Percentiles rank a stretch among this genome's conserved stretches.
phyloP scores from a whole-genome alignment of 768 basidiomycete genomes.

The Xerocomus brunneocitrinus region DNA sequence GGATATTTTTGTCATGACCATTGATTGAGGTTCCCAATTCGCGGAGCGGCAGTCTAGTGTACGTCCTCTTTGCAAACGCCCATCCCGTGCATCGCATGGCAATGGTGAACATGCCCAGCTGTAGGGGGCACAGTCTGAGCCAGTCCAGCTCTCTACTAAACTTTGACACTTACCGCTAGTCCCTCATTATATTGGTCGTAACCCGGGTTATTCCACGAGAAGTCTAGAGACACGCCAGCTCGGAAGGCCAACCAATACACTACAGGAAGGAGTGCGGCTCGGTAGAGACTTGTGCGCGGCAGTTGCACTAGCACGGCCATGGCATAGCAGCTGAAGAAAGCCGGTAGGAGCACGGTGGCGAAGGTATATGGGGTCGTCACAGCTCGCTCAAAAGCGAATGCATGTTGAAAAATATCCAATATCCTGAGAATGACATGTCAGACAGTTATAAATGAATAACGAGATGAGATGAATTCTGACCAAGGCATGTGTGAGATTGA shows the following conservation, averaged over 20 bases:
- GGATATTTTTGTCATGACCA: neutral
- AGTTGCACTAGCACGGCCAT: constrained; percentile 52
- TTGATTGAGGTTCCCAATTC: neutral
- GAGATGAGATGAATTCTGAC: constrained; percentile 2
- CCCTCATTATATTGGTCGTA: constrained; percentile 19
- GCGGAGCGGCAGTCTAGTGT: constrained; percentile 8
- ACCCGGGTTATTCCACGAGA: constrained; percentile 14
- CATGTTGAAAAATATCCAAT: constrained; percentile 8
- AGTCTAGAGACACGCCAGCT: constrained; percentile 29
- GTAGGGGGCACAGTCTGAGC: neutral
- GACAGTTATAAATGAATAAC: neutral
- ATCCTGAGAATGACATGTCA: constrained; percentile 8
- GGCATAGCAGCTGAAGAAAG: constrained; percentile 43
- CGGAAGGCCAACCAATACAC: constrained; percentile 44
- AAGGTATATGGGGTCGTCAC: constrained; percentile 27
- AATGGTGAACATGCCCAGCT: constrained; percentile 25
- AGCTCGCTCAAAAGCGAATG: constrained; percentile 12
- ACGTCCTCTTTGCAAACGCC: constrained; percentile 12
- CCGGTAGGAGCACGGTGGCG: constrained; percentile 37
- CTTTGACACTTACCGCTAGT: constrained; percentile 14
- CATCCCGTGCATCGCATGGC: constrained; percentile 25
- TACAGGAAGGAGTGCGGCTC: constrained; percentile 46
- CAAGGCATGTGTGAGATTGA: constrained; percentile 8
- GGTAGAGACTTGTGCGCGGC: constrained; percentile 40
- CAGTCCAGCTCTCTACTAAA: too few relatives aligned